Conservation (phyloP, 2,329 filamentous ascomycete genomes). For the Fusarium pseudograminearum region DNA sequence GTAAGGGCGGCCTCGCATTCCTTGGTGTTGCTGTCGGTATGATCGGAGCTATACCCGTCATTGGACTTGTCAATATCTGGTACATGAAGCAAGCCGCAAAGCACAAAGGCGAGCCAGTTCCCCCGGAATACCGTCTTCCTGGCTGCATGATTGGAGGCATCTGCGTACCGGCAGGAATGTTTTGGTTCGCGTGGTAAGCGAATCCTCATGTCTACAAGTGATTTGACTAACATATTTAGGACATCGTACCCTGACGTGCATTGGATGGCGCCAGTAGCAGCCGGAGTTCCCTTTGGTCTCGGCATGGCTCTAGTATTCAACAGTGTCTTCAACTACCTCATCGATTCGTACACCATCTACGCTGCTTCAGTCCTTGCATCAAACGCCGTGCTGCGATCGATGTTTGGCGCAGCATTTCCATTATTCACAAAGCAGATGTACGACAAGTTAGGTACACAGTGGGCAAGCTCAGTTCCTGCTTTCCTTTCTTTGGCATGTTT, state of each 20-base stretch:
- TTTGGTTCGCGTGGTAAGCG: slow-evolving; percentile 73
- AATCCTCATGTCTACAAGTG: rapidly evolving
- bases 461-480: slow-evolving; percentile 41
- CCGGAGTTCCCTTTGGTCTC: slow-evolving; percentile 63
- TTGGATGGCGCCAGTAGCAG: slow-evolving; percentile 65
- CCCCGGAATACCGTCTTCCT: slow-evolving; percentile 72
- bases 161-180: slow-evolving; percentile 69
- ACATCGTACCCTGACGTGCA: slow-evolving; percentile 57
- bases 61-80: slow-evolving; percentile 64
- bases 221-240: slow-evolving; percentile 12
- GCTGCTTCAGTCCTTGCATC: slow-evolving; percentile 81
- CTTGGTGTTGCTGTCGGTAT: slow-evolving; percentile 75
- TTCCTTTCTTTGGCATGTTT: slow-evolving; percentile 42
- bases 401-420: slow-evolving; percentile 45
- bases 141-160: slow-evolving; percentile 70
- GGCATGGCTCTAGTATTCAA: slow-evolving; percentile 74
- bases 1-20: slow-evolving; percentile 71
- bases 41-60: slow-evolving; percentile 64
- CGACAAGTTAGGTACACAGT: slow-evolving; percentile 43
- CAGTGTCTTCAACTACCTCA: slow-evolving; percentile 72
- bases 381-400: slow-evolving; percentile 35
- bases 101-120: slow-evolving; percentile 64
- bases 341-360: slow-evolving; percentile 79
- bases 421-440: slow-evolving; percentile 47
- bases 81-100: slow-evolving; percentile 59